Evolutionary conservation across 371 early-diverging fungal genomes (phyloP).

Genomic region (Mortierella sp.): DNA sequence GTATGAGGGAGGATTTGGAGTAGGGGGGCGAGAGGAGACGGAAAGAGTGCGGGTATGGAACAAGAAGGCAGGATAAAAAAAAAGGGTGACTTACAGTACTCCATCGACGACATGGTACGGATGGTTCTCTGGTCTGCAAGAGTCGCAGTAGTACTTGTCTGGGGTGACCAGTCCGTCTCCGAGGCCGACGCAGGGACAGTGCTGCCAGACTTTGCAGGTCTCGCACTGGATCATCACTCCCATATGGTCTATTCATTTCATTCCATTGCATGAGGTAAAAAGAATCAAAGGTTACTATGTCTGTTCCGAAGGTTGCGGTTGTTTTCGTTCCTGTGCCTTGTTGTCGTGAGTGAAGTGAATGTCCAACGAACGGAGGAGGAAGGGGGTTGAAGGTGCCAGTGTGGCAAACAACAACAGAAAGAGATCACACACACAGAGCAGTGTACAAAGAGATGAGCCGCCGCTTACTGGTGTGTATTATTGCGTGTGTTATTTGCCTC

Average conservation of each 20-base stretch:
- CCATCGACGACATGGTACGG: conserved; percentile 61
- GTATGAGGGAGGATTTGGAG: background rate
- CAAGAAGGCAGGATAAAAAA: background rate
- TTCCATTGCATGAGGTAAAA: background rate
- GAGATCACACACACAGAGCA: background rate
- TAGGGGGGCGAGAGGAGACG: background rate
- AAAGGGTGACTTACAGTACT: conserved; percentile 33
- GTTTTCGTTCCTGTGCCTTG: background rate
- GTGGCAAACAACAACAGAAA: background rate
- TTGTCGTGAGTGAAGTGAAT: conserved; percentile 7
- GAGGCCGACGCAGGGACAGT: conserved; percentile 87
- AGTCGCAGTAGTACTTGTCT: conserved; percentile 89
- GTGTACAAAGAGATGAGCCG: background rate
- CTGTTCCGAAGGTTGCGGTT: background rate
- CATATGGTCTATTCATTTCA: conserved; percentile 63
- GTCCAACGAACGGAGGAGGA: background rate
- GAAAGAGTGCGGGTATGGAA: background rate
- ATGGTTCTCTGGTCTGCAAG: conserved; percentile 81
- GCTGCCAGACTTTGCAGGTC: conserved; percentile 91
- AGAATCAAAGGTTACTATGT: background rate
- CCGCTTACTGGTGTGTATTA: background rate
- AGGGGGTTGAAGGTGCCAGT: background rate
- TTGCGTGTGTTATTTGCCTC: background rate
- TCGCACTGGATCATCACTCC: conserved; percentile 93
- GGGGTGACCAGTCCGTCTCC: conserved; percentile 74